Evolutionary conservation across 768 basidiomycete genomes (phyloP).

Genomic region (Russula griseocarnosa): DNA sequence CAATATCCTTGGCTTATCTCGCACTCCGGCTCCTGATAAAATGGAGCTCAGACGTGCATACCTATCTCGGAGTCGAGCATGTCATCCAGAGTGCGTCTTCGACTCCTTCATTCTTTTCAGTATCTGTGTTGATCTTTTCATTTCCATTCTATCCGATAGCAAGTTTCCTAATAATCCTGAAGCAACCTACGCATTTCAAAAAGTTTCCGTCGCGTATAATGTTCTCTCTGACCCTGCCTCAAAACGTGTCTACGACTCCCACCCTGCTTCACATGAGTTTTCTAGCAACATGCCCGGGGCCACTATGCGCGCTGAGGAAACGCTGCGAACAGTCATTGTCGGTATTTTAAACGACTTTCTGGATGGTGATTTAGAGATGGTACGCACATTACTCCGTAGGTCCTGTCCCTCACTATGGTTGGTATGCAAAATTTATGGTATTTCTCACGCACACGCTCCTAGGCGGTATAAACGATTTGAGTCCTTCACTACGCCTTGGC

Average conservation of each 20-base stretch:
- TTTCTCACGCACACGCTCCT: constrained; percentile 4
- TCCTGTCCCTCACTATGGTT: background rate
- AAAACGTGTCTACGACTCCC: constrained; percentile 63
- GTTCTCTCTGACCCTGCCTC: constrained; percentile 71
- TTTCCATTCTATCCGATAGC: constrained; percentile 37
- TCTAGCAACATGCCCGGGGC: constrained; percentile 53
- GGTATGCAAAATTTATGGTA: constrained; percentile 1
- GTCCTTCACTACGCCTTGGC: constrained; percentile 69
- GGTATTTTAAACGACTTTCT: constrained; percentile 78
- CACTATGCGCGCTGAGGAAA: constrained; percentile 73
- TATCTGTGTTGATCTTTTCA: background rate
- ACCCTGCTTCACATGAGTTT: constrained; percentile 41
- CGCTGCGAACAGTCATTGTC: constrained; percentile 67
- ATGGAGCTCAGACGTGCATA: constrained; percentile 69
- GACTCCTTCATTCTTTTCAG: background rate
- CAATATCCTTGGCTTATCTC: constrained; percentile 61
- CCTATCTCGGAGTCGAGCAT: constrained; percentile 65
- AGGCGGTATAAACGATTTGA: constrained; percentile 78
- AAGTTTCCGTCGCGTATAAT: constrained; percentile 78
- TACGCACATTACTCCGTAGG: constrained; percentile 68
- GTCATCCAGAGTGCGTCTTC: constrained; percentile 78
- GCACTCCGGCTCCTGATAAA: constrained; percentile 50
- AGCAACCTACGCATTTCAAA: constrained; percentile 82
- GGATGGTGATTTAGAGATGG: constrained; percentile 83
- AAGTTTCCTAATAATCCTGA: constrained; percentile 76